phyloP scores from a whole-genome alignment of 1,284 basidiomycete genomes.

The Austroboletus rostrupii region DNA sequence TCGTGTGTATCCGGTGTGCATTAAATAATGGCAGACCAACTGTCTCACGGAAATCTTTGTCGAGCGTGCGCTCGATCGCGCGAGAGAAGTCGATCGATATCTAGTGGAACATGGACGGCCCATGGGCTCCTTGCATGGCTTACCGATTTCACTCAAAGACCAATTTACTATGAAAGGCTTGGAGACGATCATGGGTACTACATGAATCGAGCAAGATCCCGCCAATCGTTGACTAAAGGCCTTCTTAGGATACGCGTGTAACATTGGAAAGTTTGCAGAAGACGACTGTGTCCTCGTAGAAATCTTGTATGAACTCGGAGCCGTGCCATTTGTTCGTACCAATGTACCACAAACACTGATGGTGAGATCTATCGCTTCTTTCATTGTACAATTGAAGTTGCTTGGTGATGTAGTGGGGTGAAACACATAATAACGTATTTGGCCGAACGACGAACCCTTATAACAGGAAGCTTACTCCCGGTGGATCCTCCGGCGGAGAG shows the following conservation, averaged over 20 bases:
- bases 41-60: constrained; percentile 70
- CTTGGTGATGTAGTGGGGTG: constrained; percentile 47
- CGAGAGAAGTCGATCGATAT: constrained; percentile 55
- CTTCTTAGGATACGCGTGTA: constrained; percentile 50
- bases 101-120: constrained; percentile 27
- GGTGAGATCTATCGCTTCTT: constrained; percentile 32
- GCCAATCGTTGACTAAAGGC: neutral
- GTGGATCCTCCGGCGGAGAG: constrained; percentile 68
- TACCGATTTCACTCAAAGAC: constrained; percentile 63
- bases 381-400: neutral
- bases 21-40: constrained; percentile 43
- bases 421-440: constrained; percentile 64
- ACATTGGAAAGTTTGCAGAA: constrained; percentile 54
- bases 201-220: neutral
- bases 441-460: constrained; percentile 67
- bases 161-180: constrained; percentile 53
- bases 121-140: constrained; percentile 54
- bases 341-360: constrained; percentile 71
- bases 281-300: constrained; percentile 57
- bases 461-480: constrained; percentile 51
- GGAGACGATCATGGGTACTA: constrained; percentile 50
- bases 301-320: constrained; percentile 57
- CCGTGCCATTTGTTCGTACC: constrained; percentile 68
- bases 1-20: neutral
- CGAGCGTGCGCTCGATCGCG: constrained; percentile 54